Base-by-base conservation (phyloP, 345 rosid genomes). In the Citrus hindsii region DNA sequence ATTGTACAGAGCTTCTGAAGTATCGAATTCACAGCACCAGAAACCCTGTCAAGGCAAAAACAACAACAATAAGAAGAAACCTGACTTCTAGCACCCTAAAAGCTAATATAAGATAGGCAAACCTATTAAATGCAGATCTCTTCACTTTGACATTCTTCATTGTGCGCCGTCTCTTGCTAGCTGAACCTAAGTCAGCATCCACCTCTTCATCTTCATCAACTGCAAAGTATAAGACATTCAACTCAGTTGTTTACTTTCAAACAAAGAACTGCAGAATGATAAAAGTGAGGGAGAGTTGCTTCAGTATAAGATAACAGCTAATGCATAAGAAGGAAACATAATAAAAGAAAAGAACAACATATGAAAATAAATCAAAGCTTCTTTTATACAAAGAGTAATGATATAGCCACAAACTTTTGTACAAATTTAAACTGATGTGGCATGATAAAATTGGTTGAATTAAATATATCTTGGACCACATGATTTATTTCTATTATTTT, bases 1-100 rank as follows among this genome's bases (percentile, higher is more conserved):
- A 96, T 88, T 32, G 98, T 90, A 83, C 98, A 96, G 59, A 96
- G 93, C 81, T 96, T 96, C 90, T 96, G 99, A 71, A 90, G 87
- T 77, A 88, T 87, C 27, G 89, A 85, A 90, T 82, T 92, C 82
- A 91, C 84, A 76, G 97, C 91, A 81, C 93, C 91, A 76, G 95
- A 89, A 86, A 90, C 92, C 97, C 99, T 96, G 87, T 79, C 79
- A 86, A 83, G 77, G 37, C 32, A 83, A 74, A 81, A 76, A 7
- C 18, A 40, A 64, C 37, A 77, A 64, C 37, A 77, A 79, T 85
- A 76, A 84, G 83, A 75, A 75, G 51, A 70, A 51, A 72, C 51
- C 64, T 42, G 24, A 42, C 24, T 70, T 75, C 64, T 14, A 21
- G 75, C n/a, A 77, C 38, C 37, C 56, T 33, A 25, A 72, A 59